phyloP scores from a whole-genome alignment of 2,329 filamentous ascomycete species.

The Rutstroemia sp. region DNA sequence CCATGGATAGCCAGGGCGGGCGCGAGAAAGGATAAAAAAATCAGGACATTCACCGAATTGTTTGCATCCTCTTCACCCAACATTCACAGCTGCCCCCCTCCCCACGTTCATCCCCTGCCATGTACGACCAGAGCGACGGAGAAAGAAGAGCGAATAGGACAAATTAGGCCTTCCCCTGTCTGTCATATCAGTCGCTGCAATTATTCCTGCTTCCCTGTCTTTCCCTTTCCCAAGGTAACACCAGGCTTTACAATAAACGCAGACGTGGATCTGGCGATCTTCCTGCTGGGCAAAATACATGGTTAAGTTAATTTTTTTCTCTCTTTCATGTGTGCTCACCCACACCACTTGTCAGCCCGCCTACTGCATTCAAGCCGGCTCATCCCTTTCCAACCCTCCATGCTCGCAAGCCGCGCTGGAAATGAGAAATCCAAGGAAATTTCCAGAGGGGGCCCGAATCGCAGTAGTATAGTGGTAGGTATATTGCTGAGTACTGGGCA shows the following conservation, averaged over 20 bases:
- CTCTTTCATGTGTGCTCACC: slow-evolving; percentile 1
- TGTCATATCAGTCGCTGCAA: background rate
- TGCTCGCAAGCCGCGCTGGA: slow-evolving; percentile 10
- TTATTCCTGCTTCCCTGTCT: background rate
- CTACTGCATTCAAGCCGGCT: background rate
- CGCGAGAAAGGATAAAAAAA: background rate
- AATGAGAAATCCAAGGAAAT: slow-evolving; percentile 3
- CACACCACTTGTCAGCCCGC: background rate
- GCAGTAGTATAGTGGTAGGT: too few species aligned
- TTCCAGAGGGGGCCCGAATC: too few species aligned
- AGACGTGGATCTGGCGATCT: slow-evolving; percentile 6
- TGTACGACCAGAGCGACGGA: background rate
- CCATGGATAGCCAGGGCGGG: background rate
- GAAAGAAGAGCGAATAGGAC: background rate
- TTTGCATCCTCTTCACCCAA: slow-evolving; percentile 1
- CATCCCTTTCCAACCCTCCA: background rate
- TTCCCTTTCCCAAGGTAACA: background rate
- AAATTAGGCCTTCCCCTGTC: background rate
- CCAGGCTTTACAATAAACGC: slow-evolving; percentile 1
- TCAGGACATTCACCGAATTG: slow-evolving; percentile 1
- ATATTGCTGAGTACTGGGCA: too few species aligned
- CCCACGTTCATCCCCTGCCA: slow-evolving; percentile 6
- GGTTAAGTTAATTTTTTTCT: background rate
- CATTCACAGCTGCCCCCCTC: background rate
- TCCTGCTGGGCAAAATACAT: slow-evolving; percentile 3